Evolutionary conservation across 306 rosid genomes (phyloP), one percentile per base, ranked within the genome.

Genomic region (Sicyos edulis): DNA sequence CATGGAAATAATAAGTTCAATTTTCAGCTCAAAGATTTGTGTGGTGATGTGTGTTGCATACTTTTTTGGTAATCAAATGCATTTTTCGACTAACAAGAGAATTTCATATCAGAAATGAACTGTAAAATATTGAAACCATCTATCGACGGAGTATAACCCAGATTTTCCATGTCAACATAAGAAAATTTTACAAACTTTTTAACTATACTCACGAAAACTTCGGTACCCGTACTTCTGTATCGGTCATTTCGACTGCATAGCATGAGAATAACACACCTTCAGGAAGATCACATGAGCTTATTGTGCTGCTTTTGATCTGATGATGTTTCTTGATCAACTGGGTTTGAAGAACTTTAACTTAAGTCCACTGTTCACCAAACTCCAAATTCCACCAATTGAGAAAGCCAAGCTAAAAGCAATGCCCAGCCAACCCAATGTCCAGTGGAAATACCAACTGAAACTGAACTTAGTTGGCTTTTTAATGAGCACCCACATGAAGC

Each of bases 401-500:
- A 93, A 93, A 5, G 97, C 96, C 88, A 93, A 75, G 76, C 99
- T 93, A 56, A 93, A 93, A 58, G 83, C 96, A 77, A 93, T 80
- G 20, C 99, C 99, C 51, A 91, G 60, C 96, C 99, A 93, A 17
- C 97, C 99, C 32, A 93, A 82, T 70, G 67, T 87, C 99, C 96
- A 93, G 77, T 93, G 78, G 80, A 93, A 88, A 51, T 93, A 93
- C 99, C 99, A 93, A 77, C 80, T 93, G 78, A 93, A 93, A 82
- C 96, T 88, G 81, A 82, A 91, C 71, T 89, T 90, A 15, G 92
- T 55, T 50, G 99, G 99, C 80, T 85, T 88, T 56, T 93, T 93
- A 7, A 93, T 88, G 70, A 93, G 97, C 78, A 93, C 91, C 99
- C 99, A 93, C 99, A 93, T 93, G 91, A 93, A 93, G 85, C 99